Evolutionary conservation across 306 rosid genomes (phyloP).

Genomic region (Adenanthera pavonina): DNA sequence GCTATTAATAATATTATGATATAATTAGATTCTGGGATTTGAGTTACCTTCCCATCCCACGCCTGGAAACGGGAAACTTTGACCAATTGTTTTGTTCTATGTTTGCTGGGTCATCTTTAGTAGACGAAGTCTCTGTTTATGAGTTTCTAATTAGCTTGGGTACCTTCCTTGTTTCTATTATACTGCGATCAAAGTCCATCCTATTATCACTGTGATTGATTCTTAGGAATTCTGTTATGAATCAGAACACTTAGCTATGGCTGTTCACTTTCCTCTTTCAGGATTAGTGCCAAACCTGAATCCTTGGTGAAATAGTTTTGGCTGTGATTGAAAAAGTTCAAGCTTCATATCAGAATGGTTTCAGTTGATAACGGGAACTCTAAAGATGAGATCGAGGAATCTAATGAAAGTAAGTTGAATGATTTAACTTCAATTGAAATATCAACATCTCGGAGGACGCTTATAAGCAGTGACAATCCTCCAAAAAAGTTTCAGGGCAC

Average conservation of each 20-base stretch:
- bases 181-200: not conserved
- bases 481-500: slow-evolving; percentile 40
- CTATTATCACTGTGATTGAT: not conserved
- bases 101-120: slow-evolving; percentile 25
- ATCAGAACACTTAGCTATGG: slow-evolving; percentile 24
- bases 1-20: not conserved
- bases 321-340: slow-evolving; percentile 35
- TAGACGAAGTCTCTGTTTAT: not conserved
- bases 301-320: slow-evolving; percentile 35
- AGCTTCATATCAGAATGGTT: slow-evolving; percentile 52
- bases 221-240: not conserved
- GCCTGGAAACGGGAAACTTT: slow-evolving; percentile 6
- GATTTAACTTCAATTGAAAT: slow-evolving; percentile 49
- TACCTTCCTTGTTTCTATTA: not conserved
- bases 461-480: slow-evolving; percentile 49
- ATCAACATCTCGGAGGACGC: slow-evolving; percentile 49
- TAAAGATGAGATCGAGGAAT: slow-evolving; percentile 62
- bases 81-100: not conserved
- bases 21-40: slow-evolving; percentile 27
- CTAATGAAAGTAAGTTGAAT: slow-evolving; percentile 48
- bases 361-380: slow-evolving; percentile 51
- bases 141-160: slow-evolving; percentile 8
- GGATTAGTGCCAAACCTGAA: slow-evolving; percentile 11
- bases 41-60: slow-evolving; percentile 6
- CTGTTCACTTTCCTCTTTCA: slow-evolving; percentile 23